Evolutionary conservation across 208 protist species (phyloP), one percentile per base, ranked within the genome.

Genomic region (Acanthamoeba quina): DNA sequence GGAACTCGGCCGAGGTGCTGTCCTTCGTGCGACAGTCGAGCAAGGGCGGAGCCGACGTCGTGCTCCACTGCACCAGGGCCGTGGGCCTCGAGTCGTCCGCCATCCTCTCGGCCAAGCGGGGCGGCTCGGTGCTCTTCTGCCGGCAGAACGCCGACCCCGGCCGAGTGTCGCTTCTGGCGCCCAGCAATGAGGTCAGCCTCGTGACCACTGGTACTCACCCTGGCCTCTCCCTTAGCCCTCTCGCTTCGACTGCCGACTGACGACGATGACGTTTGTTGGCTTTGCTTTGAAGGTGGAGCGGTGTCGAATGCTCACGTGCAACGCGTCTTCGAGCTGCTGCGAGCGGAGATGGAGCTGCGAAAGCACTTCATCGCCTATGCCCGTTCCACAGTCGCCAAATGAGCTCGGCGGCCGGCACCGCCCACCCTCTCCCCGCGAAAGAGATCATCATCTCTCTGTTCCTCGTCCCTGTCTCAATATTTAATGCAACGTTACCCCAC

Each of bases 301-400:
- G 29, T 88, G 52, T 44, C 80, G 44, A 88, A 88, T 7, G 80
- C 80, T 29, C 47, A 88, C 17, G 80, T 44, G 49, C 80, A 88
- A 24, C 41, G 54, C 80, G 80, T 88, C n/a, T 88, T 88, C 24
- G 80, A 88, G 80, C 26, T 88, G 26, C 49, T 88, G 34, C 80
- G 80, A 19, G 49, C 26, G 26, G 80, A 88, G 31, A 56, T 60
- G n/a, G 52, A 88, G 34, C 80, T 88, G 41, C 80, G 54, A 15
- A 88, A 88, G 68, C 34, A 34, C 68, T 78, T 49, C 68, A 78
- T 47, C 37, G 68, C 68, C 17, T 78, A 49, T n/a, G 68, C 68
- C 37, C 68, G 68, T 31, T 66, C 60, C 24, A 66, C 60, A 2
- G 60, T 66, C 21, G 60, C 24, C 60, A 66, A 66, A 17, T 66